Conservation (phyloP, 2,329 filamentous ascomycete genomes). For the Colletotrichum tropicicola region DNA sequence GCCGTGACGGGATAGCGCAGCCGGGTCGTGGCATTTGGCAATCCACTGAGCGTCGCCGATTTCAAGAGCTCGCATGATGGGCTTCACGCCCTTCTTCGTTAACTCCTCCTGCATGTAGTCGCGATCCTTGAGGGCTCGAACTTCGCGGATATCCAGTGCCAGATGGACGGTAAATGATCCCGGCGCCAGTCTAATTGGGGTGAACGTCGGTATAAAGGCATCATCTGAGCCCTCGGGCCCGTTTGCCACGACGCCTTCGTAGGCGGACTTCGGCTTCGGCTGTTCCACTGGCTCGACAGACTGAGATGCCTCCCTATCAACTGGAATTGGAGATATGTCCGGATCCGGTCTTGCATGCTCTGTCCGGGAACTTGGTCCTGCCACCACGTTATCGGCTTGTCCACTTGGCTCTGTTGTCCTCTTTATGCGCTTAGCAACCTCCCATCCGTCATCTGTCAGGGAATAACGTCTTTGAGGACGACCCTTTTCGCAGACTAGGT, state of each 20-base stretch:
- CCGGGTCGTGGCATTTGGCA: constrained; percentile 72
- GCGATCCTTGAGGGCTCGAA: constrained; percentile 76
- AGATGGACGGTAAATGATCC: constrained; percentile 77
- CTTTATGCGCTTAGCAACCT: constrained; percentile 73
- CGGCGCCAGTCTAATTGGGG: constrained; percentile 69
- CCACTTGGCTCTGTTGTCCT: constrained; percentile 48
- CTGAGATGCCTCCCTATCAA: not conserved
- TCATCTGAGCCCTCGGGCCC: constrained; percentile 42
- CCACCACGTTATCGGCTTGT: constrained; percentile 5
- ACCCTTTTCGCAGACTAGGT: constrained; percentile 77
- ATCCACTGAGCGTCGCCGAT: constrained; percentile 84
- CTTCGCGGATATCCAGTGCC: constrained; percentile 78
- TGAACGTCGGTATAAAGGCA: constrained; percentile 54
- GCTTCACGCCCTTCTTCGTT: constrained; percentile 69
- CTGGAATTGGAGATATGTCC: not conserved
- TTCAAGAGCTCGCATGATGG: constrained; percentile 74
- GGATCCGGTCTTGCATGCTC: constrained; percentile 4
- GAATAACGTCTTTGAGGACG: constrained; percentile 74
- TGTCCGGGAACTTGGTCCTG: constrained; percentile 26
- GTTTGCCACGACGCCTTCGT: constrained; percentile 51
- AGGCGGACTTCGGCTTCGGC: constrained; percentile 36
- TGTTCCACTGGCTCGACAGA: constrained; percentile 26
- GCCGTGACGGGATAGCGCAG: constrained; percentile 63
- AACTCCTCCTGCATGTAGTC: constrained; percentile 82
- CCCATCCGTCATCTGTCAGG: constrained; percentile 82